Percentiles rank a stretch among this genome's conserved stretches.
Conservation (phyloP, 2,329 filamentous ascomycete species). For the Lachnellula occidentalis region DNA sequence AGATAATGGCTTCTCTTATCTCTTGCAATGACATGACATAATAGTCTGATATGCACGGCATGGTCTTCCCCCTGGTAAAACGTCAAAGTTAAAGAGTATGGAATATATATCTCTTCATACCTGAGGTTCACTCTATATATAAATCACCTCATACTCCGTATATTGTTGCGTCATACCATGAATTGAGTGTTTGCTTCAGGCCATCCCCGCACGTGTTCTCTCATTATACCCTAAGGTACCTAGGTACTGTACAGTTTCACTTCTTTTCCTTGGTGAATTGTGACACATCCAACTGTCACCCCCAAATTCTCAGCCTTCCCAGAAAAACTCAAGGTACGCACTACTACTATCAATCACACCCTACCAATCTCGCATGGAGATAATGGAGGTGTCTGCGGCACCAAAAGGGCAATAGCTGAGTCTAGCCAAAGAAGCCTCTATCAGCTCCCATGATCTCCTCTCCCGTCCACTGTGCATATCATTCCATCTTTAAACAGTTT, state of each 20-base stretch:
- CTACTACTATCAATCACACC: background rate
- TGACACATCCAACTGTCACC: slow-evolving; percentile 15
- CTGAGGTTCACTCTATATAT: background rate
- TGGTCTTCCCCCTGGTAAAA: too few species aligned
- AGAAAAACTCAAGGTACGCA: background rate
- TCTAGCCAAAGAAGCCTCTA: slow-evolving; percentile 12
- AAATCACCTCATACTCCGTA: background rate
- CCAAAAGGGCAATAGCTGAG: slow-evolving; percentile 3
- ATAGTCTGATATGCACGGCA: too few species aligned
- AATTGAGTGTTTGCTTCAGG: too few species aligned
- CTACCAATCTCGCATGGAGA: slow-evolving; percentile 3
- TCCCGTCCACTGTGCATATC: slow-evolving; percentile 1
- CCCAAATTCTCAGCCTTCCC: background rate
- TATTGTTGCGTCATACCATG: background rate
- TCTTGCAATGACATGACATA: slow-evolving; percentile 7
- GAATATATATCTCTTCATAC: background rate
- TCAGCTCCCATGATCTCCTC: slow-evolving; percentile 17
- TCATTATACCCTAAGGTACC: background rate
- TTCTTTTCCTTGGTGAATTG: slow-evolving; percentile 10
- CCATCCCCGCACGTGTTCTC: background rate
- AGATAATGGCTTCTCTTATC: slow-evolving; percentile 12
- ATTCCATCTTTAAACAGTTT: slow-evolving; percentile 6
- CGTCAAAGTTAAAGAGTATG: too few species aligned
- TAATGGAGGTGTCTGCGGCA: background rate
- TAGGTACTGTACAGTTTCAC: background rate